Evolutionary conservation across 148 eudicot genomes (phyloP), one percentile per base, ranked within the genome.

Genomic region (Simmondsia chinensis): DNA sequence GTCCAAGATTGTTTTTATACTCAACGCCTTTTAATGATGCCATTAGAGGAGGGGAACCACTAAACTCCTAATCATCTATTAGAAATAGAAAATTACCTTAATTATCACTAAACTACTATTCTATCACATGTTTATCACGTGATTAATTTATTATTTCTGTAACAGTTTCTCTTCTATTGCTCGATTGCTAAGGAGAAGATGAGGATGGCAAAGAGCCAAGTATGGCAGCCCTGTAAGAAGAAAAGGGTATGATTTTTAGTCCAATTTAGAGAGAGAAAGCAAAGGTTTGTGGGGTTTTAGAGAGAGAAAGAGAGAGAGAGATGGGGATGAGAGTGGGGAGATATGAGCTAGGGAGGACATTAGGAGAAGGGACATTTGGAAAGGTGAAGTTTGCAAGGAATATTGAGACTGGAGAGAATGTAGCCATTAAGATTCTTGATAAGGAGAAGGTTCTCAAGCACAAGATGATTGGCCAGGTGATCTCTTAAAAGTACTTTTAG

Each of bases 401-500:
- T 19, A 13, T 65, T n/a, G 76, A 65, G 6, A 66, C 39, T 14
- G 60, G 52, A 52, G 76, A 71, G 3, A 58, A 66, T 61, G 72
- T 71, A 47, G 76, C 75, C 2, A 65, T 70, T 17, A 70, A 70
- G 50, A 56, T 70, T 51, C 63, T 70, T 45, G 71, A 70, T 12
- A 71, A 71, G 39, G 72, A 71, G 59, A 71, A 71, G 34, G 68
- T 71, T 57, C 68, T 71, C 3, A 61, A 66, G 61, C 64, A 71
- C 41, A 84, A 84, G 59, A 88, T 88, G 97, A 73, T 88, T 45
- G 67, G 62, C 43, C 97, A 88, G 94, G 97, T 88, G n/a, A n/a
- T n/a, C n/a, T n/a, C n/a, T n/a, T n/a, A n/a, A 68, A 15, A n/a
- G n/a, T n/a, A n/a, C n/a, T n/a, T 30, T 7, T 35, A 4, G 3